Evolutionary conservation across 2,329 filamentous ascomycete genomes (phyloP).

Genomic region (Scedosporium aurantiacum): DNA sequence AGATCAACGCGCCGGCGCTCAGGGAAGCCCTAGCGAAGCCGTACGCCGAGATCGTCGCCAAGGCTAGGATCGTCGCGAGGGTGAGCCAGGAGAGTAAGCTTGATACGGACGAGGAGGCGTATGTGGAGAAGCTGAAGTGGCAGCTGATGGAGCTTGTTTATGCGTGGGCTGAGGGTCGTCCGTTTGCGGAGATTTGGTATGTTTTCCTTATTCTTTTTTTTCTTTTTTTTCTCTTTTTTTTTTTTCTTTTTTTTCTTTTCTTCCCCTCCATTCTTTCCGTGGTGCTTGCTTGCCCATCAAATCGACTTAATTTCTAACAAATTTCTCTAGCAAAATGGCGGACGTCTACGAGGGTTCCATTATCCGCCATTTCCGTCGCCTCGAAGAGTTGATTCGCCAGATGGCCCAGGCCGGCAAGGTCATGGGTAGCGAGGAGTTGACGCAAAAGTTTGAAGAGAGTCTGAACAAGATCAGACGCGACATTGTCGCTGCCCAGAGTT

Average conservation of each 20-base stretch:
- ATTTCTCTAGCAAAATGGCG: constrained; percentile 75
- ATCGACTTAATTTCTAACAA: too few relatives aligned
- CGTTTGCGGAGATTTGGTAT: constrained; percentile 91
- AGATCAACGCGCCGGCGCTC: constrained; percentile 65
- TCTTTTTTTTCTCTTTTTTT: not conserved
- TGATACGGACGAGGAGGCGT: constrained; percentile 88
- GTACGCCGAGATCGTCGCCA: constrained; percentile 73
- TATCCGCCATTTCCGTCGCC: constrained; percentile 87
- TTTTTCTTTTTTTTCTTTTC: not conserved
- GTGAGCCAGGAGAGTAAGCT: constrained; percentile 92
- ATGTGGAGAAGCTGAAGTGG: constrained; percentile 79
- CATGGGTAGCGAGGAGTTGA: constrained; percentile 93
- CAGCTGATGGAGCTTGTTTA: constrained; percentile 96
- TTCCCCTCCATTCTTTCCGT: not conserved
- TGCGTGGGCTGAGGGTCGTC: constrained; percentile 79
- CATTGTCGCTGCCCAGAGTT: constrained; percentile 86
- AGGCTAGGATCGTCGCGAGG: constrained; percentile 82
- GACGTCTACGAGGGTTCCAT: constrained; percentile 95
- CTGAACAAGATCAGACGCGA: constrained; percentile 80
- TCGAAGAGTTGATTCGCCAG: constrained; percentile 88
- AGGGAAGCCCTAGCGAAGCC: constrained; percentile 81
- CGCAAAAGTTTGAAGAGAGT: constrained; percentile 81
- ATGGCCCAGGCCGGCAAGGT: constrained; percentile 94
- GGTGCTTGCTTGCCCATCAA: constrained; percentile 13
- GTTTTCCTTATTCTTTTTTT: constrained; percentile 33